Evolutionary conservation across 164 flowering plant genomes (phyloP).

Genomic region (Aristolochia californica): DNA sequence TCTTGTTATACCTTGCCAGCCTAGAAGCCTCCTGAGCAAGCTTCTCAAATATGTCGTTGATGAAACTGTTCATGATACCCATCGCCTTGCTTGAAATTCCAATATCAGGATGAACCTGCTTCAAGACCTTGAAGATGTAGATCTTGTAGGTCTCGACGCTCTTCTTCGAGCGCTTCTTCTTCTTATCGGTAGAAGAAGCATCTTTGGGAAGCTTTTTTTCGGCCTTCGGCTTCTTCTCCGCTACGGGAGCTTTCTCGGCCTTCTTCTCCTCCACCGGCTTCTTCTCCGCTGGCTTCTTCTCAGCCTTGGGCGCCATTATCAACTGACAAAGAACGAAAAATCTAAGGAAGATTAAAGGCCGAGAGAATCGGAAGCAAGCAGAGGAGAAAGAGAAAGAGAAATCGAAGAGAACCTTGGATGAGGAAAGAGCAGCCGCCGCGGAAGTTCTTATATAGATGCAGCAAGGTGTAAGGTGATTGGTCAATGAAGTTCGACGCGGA

Average conservation of each 20-base stretch:
- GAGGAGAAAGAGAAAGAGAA: too few species aligned
- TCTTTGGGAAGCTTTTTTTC: constrained; percentile 23
- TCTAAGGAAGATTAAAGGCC: too few species aligned
- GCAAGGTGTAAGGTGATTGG: too few species aligned
- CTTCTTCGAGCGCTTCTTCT: constrained; percentile 26
- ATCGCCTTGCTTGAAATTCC: constrained; percentile 36
- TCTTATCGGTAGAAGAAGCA: constrained; percentile 21
- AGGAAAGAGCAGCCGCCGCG: too few species aligned
- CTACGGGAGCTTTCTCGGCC: constrained; percentile 19
- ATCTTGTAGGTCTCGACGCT: constrained; percentile 23
- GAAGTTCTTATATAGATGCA: too few species aligned
- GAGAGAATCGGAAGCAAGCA: too few species aligned
- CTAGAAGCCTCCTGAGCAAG: constrained; percentile 28
- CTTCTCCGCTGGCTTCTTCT: constrained; percentile 26
- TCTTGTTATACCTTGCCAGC: constrained; percentile 36
- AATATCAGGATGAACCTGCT: constrained; percentile 25
- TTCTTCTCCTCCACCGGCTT: constrained; percentile 20
- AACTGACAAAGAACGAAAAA: too few species aligned
- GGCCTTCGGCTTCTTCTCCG: constrained; percentile 19
- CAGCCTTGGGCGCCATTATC: constrained; percentile 25
- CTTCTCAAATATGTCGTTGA: constrained; percentile 36
- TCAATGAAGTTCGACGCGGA: too few species aligned
- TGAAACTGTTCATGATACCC: constrained; percentile 40
- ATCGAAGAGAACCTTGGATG: too few species aligned
- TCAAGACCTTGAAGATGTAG: constrained; percentile 25